phyloP scores from a whole-genome alignment of 148 eudicot species.

The Amaranthus cruentus region DNA sequence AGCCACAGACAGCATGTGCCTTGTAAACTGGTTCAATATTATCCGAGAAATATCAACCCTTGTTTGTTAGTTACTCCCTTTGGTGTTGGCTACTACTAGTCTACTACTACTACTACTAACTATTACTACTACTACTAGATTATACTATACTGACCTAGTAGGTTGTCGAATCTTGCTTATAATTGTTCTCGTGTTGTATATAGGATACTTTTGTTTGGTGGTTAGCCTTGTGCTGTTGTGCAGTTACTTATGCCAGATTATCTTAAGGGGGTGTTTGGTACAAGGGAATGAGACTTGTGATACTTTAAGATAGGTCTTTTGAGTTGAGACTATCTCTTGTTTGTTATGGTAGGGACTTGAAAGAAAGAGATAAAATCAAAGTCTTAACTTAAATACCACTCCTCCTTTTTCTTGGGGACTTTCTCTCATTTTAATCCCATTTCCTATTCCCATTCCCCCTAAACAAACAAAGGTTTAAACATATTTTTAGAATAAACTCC shows the following conservation, averaged over 20 bases:
- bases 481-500: no score
- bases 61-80: not conserved
- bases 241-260: not conserved
- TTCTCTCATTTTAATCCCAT: no score
- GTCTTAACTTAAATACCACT: no score
- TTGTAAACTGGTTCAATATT: conserved; percentile 3
- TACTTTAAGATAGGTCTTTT: no score
- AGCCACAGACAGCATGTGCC: conserved; percentile 26
- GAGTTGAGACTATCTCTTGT: no score
- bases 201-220: not conserved
- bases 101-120: not conserved
- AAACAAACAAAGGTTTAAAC: no score
- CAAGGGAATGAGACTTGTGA: no score
- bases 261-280: not conserved
- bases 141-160: not conserved
- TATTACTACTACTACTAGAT: not conserved
- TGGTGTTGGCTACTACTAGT: not conserved
- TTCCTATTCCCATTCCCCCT: no score
- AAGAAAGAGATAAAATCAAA: no score
- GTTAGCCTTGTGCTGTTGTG: not conserved
- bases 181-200: not conserved
- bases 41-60: not conserved
- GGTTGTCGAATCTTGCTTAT: not conserved
- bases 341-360: no score
- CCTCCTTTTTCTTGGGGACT: no score